phyloP scores from a whole-genome alignment of 1,284 basidiomycete species.

The Naganishia sp. region DNA sequence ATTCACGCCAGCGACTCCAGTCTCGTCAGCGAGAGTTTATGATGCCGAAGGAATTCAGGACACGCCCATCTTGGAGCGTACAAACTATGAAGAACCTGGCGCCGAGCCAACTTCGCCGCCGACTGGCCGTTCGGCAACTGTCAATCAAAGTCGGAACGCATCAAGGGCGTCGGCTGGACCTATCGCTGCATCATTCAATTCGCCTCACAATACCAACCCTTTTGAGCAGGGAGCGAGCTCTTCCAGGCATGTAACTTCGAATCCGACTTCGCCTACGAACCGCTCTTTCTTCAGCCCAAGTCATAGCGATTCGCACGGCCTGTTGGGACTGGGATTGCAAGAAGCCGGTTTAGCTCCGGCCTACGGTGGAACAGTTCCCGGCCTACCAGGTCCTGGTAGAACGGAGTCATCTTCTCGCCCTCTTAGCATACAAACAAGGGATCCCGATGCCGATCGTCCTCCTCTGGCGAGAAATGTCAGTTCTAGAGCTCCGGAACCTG shows the following conservation, averaged over 20 bases:
- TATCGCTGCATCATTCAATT: constrained; percentile 4
- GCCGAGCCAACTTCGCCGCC: neutral
- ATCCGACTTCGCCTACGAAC: constrained; percentile 20
- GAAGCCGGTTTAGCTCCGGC: neutral
- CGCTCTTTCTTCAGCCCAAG: constrained; percentile 5
- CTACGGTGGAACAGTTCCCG: neutral
- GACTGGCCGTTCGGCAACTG: neutral
- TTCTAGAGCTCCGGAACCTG: constrained; percentile 25
- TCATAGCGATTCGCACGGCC: constrained; percentile 1
- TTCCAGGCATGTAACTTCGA: constrained; percentile 8
- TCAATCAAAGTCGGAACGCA: neutral
- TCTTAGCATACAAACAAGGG: constrained; percentile 20
- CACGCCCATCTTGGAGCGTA: no score
- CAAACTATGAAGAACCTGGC: no score
- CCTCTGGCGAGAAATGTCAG: constrained; percentile 18
- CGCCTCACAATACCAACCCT: neutral
- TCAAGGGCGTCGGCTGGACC: constrained; percentile 2
- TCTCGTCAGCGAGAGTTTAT: neutral
- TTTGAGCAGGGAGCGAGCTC: neutral
- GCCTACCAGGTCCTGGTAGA: constrained; percentile 3
- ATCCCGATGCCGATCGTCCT: constrained; percentile 4
- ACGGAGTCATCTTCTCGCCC: constrained; percentile 11
- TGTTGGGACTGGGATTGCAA: constrained; percentile 19
- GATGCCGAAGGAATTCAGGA: neutral
- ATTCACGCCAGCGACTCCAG: constrained; percentile 39